These are phyloP conservation scores for Phycomyces blakesleeanus DNA, from an alignment of 192 early-diverging fungal genomes.

Conservation along the genomic window DNA sequence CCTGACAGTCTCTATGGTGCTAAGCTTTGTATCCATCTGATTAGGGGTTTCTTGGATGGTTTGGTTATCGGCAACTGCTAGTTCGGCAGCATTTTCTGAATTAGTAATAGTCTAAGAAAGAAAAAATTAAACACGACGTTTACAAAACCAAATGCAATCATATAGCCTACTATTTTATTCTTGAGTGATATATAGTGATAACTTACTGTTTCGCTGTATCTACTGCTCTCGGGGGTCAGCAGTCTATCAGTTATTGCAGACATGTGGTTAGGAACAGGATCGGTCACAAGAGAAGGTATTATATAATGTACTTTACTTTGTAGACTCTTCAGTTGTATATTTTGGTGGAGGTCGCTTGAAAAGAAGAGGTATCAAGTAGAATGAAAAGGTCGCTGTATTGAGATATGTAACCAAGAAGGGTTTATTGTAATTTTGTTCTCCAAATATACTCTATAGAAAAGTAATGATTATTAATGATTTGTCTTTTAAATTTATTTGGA, in stretches of 20 bases:
- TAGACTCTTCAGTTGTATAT: not conserved
- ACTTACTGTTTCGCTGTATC: not conserved
- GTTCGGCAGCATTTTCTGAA: not conserved
- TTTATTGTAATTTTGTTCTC: conserved; percentile 63
- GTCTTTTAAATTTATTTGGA: too few species aligned
- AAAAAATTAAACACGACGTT: too few species aligned
- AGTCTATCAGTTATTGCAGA: not conserved
- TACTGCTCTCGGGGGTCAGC: not conserved
- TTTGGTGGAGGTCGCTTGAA: conserved; percentile 12
- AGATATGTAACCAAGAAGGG: conserved; percentile 81
- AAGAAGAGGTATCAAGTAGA: conserved; percentile 57
- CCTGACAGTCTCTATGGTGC: conserved; percentile 45
- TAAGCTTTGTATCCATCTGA: not conserved
- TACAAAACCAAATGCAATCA: too few species aligned
- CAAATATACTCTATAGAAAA: conserved; percentile 71
- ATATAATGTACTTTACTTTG: too few species aligned
- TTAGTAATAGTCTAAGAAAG: not conserved
- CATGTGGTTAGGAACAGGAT: not conserved
- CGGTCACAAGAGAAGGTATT: too few species aligned
- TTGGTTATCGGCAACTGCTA: not conserved
- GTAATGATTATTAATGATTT: too few species aligned
- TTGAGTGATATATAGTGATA: not conserved
- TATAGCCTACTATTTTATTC: too few species aligned
- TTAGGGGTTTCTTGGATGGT: not conserved
- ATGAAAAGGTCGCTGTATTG: conserved; percentile 72